Percentiles rank a stretch among this genome's conserved stretches.
These are phyloP conservation scores for Leccinum boreale DNA, from an alignment of 768 basidiomycete species.

Conservation along the genomic window DNA sequence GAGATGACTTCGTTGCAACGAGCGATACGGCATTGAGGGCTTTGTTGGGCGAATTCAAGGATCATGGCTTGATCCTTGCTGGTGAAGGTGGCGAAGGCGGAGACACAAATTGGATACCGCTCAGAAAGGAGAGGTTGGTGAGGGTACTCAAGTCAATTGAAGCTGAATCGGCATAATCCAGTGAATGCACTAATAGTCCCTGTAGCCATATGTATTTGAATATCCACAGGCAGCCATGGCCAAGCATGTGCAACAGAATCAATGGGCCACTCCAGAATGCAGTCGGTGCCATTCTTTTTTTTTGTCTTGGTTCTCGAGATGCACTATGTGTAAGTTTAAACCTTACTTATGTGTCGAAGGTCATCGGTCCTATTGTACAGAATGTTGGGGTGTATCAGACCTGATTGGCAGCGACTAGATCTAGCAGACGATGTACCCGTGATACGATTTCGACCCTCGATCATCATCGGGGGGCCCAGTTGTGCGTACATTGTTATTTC, in stretches of 20 bases:
- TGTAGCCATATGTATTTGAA: background rate
- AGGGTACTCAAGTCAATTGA: constrained; percentile 39
- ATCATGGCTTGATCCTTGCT: constrained; percentile 78
- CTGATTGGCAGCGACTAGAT: background rate
- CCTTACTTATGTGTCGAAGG: background rate
- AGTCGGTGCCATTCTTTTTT: background rate
- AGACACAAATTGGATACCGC: constrained; percentile 81
- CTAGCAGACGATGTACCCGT: background rate
- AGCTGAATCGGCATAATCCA: constrained; percentile 15
- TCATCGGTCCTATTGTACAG: background rate
- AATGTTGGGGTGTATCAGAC: background rate
- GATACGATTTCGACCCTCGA: background rate
- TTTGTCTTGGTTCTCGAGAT: background rate
- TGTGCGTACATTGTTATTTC: background rate
- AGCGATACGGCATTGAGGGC: constrained; percentile 82
- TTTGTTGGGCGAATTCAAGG: constrained; percentile 84
- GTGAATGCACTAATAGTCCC: background rate
- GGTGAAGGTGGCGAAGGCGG: constrained; percentile 43
- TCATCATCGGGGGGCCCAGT: background rate
- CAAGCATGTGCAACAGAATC: constrained; percentile 10
- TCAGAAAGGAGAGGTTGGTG: constrained; percentile 71
- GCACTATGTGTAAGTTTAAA: too few relatives aligned
- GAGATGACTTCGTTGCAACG: constrained; percentile 84
- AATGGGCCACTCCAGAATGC: background rate
- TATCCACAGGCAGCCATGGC: constrained; percentile 12